Evolutionary conservation across 2,329 filamentous ascomycete genomes (phyloP), one percentile per base, ranked within the genome.

Genomic region (Paraphoma sp.): DNA sequence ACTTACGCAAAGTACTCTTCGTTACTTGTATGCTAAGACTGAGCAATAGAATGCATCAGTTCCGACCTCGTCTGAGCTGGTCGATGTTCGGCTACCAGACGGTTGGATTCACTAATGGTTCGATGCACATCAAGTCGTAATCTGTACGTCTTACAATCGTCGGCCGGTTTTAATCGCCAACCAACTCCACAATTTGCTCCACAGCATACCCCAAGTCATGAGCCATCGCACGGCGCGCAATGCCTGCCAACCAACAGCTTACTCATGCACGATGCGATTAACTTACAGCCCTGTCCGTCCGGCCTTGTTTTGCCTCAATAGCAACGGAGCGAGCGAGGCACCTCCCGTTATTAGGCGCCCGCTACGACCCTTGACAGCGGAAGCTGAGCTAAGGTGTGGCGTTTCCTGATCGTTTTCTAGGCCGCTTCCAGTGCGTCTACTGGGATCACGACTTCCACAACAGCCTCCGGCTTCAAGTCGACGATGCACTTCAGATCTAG

Each of bases 281-380:
- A n/a, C n/a, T n/a, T 18, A n/a, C 40, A 51, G 43, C 49, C 44
- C 28, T 41, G 51, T 54, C 38, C 40, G 43, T 23, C 48, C 31
- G 36, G 44, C 49, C 48, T 51, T 38, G 33, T 45, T 47, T 28
- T 43, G 23, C 40, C 23, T 45, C 7, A 7, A 11, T 45, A 11
- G 42, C 6, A 23, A 36, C 12, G 18, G 14, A 46, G 36, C 45
- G 40, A 48, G 45, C 48, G 48, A 59, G 59, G 51, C 48, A 54
- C 49, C 55, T 59, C 57, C 65, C 67, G 57, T 60, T 50, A 42
- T 47, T 45, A 56, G 59, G 63, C 51, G 54, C 58, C 45, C 58
- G 59, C 65, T 64, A 65, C 51, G 7, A 33, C 12, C 48, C 44
- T 59, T 64, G 59, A 69, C 57, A 54, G 56, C 59, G 45, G 48